Evolutionary conservation across 108 stramenopile species (phyloP).

Genomic region (Aureococcus anophagefferens): DNA sequence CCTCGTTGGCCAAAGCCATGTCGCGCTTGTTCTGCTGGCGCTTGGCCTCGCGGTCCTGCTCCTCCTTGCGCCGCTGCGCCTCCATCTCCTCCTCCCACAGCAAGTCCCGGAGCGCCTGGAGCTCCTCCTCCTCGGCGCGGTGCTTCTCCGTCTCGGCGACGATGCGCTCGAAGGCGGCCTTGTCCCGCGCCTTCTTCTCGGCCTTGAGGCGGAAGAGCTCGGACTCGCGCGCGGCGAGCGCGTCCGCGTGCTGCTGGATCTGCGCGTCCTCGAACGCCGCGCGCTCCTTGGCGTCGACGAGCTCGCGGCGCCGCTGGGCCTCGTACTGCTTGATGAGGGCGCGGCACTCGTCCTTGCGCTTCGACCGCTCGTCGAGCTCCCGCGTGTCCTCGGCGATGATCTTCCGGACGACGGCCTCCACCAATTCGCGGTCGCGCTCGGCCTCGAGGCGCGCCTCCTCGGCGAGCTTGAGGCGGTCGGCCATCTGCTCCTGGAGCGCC

Average conservation of each 20-base stretch:
- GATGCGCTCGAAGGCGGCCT: background rate
- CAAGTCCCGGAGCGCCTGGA: slow-evolving; percentile 43
- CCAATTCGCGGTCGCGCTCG: slow-evolving; percentile 37
- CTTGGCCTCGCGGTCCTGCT: slow-evolving; percentile 18
- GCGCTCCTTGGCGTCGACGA: background rate
- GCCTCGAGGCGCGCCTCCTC: slow-evolving; percentile 36
- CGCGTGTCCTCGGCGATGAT: slow-evolving; percentile 44
- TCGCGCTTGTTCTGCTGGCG: slow-evolving; percentile 43
- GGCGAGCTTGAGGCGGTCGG: slow-evolving; percentile 32
- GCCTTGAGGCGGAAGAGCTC: slow-evolving; percentile 22
- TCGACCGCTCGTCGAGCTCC: slow-evolving; percentile 32
- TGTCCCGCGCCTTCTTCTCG: slow-evolving; percentile 39
- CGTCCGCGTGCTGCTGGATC: background rate
- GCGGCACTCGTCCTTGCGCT: slow-evolving; percentile 38
- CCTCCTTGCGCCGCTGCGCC: background rate
- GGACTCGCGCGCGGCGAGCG: slow-evolving; percentile 11
- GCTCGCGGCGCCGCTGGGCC: background rate
- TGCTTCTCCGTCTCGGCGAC: slow-evolving; percentile 12
- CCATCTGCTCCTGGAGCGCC: slow-evolving; percentile 54
- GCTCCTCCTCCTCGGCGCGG: slow-evolving; percentile 7
- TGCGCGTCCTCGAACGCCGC: background rate
- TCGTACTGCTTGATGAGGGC: slow-evolving; percentile 1
- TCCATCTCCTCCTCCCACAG: slow-evolving; percentile 60
- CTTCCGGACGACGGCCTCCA: slow-evolving; percentile 51
- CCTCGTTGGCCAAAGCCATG: slow-evolving; percentile 30